Evolutionary conservation across 257 asterid species (phyloP).

Genomic region (Jacaranda copaia): DNA sequence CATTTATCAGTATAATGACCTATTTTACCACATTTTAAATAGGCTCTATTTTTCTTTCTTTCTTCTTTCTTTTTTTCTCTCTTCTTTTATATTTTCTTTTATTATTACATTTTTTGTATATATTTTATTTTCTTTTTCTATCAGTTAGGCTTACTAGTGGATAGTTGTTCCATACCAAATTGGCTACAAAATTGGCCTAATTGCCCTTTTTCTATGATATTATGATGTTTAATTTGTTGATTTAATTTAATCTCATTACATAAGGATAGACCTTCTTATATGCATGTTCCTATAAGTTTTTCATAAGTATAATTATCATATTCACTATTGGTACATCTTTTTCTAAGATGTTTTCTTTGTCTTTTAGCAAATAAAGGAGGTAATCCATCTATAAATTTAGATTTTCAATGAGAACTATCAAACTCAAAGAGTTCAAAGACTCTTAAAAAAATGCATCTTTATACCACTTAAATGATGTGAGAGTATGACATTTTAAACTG

Average conservation of each 20-base stretch:
- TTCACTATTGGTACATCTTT: background rate
- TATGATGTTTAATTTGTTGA: background rate
- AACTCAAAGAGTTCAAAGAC: background rate
- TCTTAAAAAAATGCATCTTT: background rate
- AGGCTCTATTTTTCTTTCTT: background rate
- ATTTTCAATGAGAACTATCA: background rate
- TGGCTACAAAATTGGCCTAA: background rate
- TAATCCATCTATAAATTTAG: background rate
- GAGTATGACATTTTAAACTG: background rate
- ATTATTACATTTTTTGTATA: no score
- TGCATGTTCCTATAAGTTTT: background rate
- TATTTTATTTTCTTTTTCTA: background rate
- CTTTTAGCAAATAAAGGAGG: no score
- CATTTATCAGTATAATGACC: background rate
- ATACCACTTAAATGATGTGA: background rate
- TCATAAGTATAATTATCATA: background rate
- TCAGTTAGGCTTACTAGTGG: background rate
- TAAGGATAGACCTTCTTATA: slow-evolving; percentile 1
- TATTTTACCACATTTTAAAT: background rate
- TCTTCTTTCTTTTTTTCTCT: background rate
- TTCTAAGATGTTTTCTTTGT: no score
- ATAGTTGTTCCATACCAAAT: background rate
- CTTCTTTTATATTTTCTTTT: background rate
- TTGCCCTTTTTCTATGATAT: background rate
- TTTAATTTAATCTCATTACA: background rate